Evolutionary conservation across 768 basidiomycete genomes (phyloP), one percentile per base, ranked within the genome.

Genomic region (Lactarius evosmus): DNA sequence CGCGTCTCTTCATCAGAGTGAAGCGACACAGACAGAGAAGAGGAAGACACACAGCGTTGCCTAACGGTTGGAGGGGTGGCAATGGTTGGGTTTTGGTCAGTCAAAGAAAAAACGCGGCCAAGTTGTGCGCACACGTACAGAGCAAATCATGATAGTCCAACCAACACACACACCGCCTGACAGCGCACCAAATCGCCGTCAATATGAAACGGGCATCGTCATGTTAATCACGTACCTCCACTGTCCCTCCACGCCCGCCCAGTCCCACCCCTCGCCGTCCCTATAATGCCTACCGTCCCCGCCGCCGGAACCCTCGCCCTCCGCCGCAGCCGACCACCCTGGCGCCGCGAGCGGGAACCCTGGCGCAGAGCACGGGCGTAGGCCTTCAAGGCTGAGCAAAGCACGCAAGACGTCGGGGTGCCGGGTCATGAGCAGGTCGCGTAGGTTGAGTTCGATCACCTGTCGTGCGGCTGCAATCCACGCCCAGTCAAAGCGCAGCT

Each of bases 101-200:
- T 14, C 17, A 53, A 40, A 29, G 12, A 51, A 14, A 16, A 14
- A 4, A 3, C 19, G 30, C 19, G 40, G 8, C 12, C 1, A 27
- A 25, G 22, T 25, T 56, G 40, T 33, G 25, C 36, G 1, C 22
- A 9, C 4, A 75, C 83, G 71, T 67, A 84, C 84, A 69, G 8
- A 85, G 69, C 3, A 85, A 66, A 61, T 85, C 82, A 41, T 77
- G 76, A 67, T 85, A 85, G 66, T 84, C 83, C 72, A 85, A 74
- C 83, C 83, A 85, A 63, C 81, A 85, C 7, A 85, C 78, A 55
- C 80, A 79, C 14, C 84, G 81, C 62, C 83, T 85, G 66, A 36
- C 11, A 14, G 30, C 16, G 30, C 11, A 36, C 36, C 16, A 22
- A n/a, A 29, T 50, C 22, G 22, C 22, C 22, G 12, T 49, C 46